Evolutionary conservation across 106 monocot species (phyloP), one percentile per base, ranked within the genome.

Genomic region (Dendrobium chrysotoxum): DNA sequence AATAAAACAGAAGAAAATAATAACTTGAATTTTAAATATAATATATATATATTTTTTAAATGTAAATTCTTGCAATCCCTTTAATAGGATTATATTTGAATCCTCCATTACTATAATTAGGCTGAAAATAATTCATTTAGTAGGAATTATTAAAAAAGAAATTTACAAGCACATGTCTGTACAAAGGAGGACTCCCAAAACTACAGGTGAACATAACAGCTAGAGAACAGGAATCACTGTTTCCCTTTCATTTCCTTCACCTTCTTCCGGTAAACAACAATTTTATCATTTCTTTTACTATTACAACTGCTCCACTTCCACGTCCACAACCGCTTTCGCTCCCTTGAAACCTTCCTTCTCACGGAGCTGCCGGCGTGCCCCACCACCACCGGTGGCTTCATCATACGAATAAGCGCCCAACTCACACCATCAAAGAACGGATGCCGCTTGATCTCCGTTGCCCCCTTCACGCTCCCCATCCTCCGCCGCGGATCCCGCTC

Each of bases 371-470:
- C 79, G 35, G 58, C 75, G 31, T 31, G 71, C 23, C 75, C 76
- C 40, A 78, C 61, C 76, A 57, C 77, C 53, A 77, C 82, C 30
- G 95, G 93, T 23, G 95, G 86, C 70, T 71, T 57, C 39, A 35
- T 81, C 68, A 73, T 80, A 64, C 93, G 81, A 42, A 93, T 82
- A 40, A 96, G 77, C 41, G 88, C 54, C 96, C 96, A 96, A 65
- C 77, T 40, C 13, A 93, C 61, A 2, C 91, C 89, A 25, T 53
- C 39, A 40, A 93, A 96, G 82, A 93, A 96, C 1, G 88, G 86
- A 78, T 96, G 96, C n/a, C 78, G 67, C 85, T 93, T 96, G 79
- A 96, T 84, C 85, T 96, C 93, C 38, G 88, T 85, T 2, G 93
- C 93, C 0, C 96, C 96, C 38, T 80, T 79, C 7, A 40, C 55